These are phyloP conservation scores for Vigna nakashimae DNA, from an alignment of 306 rosid genomes.

Conservation along the genomic window DNA sequence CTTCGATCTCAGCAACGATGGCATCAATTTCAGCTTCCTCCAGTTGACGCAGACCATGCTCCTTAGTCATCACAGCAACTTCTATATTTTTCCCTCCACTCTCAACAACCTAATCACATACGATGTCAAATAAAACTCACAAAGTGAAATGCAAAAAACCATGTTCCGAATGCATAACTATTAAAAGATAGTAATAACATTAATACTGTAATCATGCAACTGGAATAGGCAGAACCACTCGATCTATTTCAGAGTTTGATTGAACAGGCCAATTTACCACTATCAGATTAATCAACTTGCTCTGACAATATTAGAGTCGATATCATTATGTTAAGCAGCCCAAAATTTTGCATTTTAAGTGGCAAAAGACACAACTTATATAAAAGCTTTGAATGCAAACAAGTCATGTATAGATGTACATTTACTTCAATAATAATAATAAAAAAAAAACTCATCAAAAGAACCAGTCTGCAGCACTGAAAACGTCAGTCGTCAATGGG, in stretches of 20 bases:
- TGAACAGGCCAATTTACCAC: slow-evolving; percentile 10
- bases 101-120: slow-evolving; percentile 83
- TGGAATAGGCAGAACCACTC: slow-evolving; percentile 13
- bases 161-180: slow-evolving; percentile 21
- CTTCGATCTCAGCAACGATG: slow-evolving; percentile 90
- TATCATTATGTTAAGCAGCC: background rate
- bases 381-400: slow-evolving; percentile 14
- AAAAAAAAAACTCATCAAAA: too few species aligned
- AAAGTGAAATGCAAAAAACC: background rate
- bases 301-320: background rate
- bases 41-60: slow-evolving; percentile 80
- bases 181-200: background rate
- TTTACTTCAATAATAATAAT: too few species aligned
- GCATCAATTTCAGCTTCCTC: slow-evolving; percentile 99
- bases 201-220: slow-evolving; percentile 1
- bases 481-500: slow-evolving; percentile 4
- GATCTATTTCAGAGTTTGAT: slow-evolving; percentile 1
- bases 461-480: background rate
- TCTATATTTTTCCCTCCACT: slow-evolving; percentile 99
- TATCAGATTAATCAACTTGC: slow-evolving; percentile 11
- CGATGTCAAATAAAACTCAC: slow-evolving; percentile 33
- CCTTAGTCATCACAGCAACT: slow-evolving; percentile 95
- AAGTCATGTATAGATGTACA: background rate
- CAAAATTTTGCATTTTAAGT: too few species aligned
- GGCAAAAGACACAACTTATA: background rate